phyloP scores from a whole-genome alignment of 1,284 basidiomycete genomes.

The Boletellus dicymbophilus region DNA sequence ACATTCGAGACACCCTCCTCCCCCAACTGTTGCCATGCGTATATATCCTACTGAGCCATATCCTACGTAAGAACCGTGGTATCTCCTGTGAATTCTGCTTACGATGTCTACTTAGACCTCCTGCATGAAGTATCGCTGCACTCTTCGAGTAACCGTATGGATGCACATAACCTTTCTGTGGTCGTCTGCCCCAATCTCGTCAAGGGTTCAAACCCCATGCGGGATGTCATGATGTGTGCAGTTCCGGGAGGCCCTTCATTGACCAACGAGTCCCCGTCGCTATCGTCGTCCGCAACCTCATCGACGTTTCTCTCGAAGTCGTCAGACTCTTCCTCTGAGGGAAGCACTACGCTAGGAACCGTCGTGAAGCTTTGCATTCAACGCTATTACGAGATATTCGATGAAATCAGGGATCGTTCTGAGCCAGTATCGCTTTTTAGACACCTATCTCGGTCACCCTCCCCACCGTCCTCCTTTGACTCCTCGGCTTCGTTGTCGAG shows the following conservation, averaged over 20 bases:
- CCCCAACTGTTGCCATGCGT: conserved; percentile 67
- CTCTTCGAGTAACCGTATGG: conserved; percentile 72
- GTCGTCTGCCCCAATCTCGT: conserved; percentile 81
- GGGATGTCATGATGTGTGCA: conserved; percentile 72
- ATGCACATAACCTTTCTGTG: conserved; percentile 78
- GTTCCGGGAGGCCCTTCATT: conserved; percentile 49
- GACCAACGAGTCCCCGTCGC: conserved; percentile 9
- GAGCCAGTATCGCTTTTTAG: conserved; percentile 50
- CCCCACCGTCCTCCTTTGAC: conserved; percentile 27
- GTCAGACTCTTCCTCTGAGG: conserved; percentile 36
- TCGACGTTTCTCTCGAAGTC: conserved; percentile 22
- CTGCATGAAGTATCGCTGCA: conserved; percentile 76
- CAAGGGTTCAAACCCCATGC: conserved; percentile 62
- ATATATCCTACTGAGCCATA: conserved; percentile 72
- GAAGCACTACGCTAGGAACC: conserved; percentile 65
- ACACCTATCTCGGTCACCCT: conserved; percentile 26
- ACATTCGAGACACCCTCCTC: conserved; percentile 67
- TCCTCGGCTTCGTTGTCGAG: conserved; percentile 31
- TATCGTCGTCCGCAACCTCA: conserved; percentile 24
- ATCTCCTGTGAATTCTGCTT: conserved; percentile 7
- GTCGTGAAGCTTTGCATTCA: conserved; percentile 79
- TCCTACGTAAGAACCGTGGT: conserved; percentile 61
- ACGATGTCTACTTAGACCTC: conserved; percentile 53
- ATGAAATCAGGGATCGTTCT: conserved; percentile 68
- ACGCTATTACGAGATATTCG: conserved; percentile 83